Evolutionary conservation across 306 rosid genomes (phyloP).

Genomic region (Malus asiatica): DNA sequence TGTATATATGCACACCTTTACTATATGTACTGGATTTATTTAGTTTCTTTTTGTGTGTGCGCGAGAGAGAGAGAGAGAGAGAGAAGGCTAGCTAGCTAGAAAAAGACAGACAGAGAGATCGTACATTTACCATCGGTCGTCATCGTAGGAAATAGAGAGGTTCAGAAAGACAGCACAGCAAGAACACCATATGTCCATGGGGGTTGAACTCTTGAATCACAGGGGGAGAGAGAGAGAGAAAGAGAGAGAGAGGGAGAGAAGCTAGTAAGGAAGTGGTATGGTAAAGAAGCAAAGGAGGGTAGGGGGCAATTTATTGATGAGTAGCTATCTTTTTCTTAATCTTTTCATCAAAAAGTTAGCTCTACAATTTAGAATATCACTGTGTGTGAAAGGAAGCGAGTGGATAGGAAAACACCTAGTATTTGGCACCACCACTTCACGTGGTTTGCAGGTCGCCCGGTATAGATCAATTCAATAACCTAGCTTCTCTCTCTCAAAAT

Average conservation of each 20-base stretch:
- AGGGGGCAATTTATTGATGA: conserved; percentile 40
- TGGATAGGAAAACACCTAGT: conserved; percentile 39
- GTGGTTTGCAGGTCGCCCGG: conserved; percentile 49
- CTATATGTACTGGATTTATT: not conserved
- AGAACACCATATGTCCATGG: conserved; percentile 1
- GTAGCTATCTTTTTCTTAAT: conserved; percentile 35
- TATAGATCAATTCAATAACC: conserved; percentile 10
- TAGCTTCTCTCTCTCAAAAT: not conserved
- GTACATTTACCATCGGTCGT: conserved; percentile 9
- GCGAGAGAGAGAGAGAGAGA: conserved; percentile 3
- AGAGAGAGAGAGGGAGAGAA: conserved; percentile 14
- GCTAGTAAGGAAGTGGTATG: conserved; percentile 4
- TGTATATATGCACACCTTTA: not conserved
- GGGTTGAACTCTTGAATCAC: not conserved
- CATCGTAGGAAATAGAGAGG: conserved; percentile 5
- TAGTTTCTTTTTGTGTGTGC: not conserved
- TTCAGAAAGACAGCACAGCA: conserved; percentile 64
- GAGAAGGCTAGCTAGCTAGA: not conserved
- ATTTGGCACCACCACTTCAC: conserved; percentile 59
- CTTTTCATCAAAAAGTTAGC: conserved; percentile 50
- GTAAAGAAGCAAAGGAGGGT: conserved; percentile 22
- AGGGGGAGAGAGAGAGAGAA: not conserved
- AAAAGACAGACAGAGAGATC: conserved; percentile 3
- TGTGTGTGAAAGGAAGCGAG: conserved; percentile 33
- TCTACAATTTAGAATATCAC: conserved; percentile 17